These are phyloP conservation scores for Thelonectria blattea DNA, from an alignment of 2,329 filamentous ascomycete species.

Conservation along the genomic window DNA sequence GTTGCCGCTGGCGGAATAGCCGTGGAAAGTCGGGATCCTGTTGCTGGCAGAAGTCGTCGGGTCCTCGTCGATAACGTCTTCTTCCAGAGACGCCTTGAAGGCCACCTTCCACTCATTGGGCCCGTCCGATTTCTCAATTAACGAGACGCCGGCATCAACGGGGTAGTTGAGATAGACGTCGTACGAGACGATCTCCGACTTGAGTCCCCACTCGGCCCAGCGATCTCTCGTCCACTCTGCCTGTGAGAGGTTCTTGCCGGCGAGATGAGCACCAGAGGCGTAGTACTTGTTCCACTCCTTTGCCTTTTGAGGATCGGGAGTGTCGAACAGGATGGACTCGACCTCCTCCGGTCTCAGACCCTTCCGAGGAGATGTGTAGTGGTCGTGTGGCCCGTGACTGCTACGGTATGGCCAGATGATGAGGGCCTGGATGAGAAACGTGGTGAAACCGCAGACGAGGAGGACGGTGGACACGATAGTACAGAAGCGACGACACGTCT, in stretches of 20 bases:
- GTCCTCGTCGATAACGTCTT: constrained; percentile 86
- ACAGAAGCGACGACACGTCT: constrained; percentile 69
- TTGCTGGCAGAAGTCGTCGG: constrained; percentile 74
- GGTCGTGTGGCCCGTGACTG: constrained; percentile 39
- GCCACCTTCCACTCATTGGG: constrained; percentile 61
- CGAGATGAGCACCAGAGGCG: constrained; percentile 75
- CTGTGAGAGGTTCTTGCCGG: constrained; percentile 79
- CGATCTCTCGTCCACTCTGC: constrained; percentile 76
- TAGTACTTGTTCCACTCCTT: constrained; percentile 81
- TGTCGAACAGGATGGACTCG: constrained; percentile 62
- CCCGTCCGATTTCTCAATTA: constrained; percentile 57
- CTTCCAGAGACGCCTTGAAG: constrained; percentile 82
- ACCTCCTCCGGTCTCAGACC: constrained; percentile 55
- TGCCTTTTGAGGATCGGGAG: constrained; percentile 61
- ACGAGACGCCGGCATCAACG: constrained; percentile 69
- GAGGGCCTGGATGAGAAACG: constrained; percentile 56
- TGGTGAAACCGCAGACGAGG: constrained; percentile 56
- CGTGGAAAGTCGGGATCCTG: constrained; percentile 89
- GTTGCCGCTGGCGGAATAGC: constrained; percentile 91
- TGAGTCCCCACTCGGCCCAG: constrained; percentile 75
- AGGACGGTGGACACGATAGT: constrained; percentile 65
- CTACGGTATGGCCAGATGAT: constrained; percentile 45
- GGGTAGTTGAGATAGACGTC: constrained; percentile 83
- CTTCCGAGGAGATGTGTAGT: constrained; percentile 37
- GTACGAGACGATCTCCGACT: constrained; percentile 70